Conservation (phyloP, 352 stramenopile genomes). For the Phytophthora ohioensis region DNA sequence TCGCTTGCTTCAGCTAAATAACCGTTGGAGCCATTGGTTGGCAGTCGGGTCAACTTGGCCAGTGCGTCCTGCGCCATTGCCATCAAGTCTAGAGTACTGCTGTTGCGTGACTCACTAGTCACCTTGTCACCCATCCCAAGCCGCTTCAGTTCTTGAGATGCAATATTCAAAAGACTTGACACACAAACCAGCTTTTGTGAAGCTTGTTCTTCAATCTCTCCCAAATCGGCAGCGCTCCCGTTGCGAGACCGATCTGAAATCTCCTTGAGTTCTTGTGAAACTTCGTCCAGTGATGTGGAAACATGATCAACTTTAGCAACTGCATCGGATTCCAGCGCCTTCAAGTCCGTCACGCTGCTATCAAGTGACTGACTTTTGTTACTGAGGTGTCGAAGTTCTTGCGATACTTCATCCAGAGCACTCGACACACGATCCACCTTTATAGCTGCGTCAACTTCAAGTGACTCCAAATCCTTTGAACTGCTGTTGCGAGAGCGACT, state of each 20-base stretch:
- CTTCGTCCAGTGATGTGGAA: constrained; percentile 47
- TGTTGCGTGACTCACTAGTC: constrained; percentile 15
- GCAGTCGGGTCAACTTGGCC: constrained; percentile 19
- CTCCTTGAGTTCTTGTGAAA: constrained; percentile 44
- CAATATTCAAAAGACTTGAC: constrained; percentile 46
- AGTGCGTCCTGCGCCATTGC: constrained; percentile 35
- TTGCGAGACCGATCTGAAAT: constrained; percentile 36
- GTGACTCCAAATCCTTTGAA: constrained; percentile 24
- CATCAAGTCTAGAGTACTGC: constrained; percentile 30
- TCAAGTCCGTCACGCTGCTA: constrained; percentile 23
- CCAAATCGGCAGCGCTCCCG: constrained; percentile 18
- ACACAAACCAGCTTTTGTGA: constrained; percentile 36
- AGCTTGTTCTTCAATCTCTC: constrained; percentile 26
- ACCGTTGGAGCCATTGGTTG: constrained; percentile 12
- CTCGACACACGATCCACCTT: constrained; percentile 31
- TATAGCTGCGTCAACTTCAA: constrained; percentile 20
- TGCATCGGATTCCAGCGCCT: constrained; percentile 21
- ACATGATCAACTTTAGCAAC: constrained; percentile 25
- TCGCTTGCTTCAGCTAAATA: constrained; percentile 12
- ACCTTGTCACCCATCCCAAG: constrained; percentile 45
- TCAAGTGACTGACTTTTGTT: constrained; percentile 24
- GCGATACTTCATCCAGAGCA: constrained; percentile 49
- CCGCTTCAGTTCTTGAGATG: constrained; percentile 51
- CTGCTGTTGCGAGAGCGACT: constrained; percentile 31
- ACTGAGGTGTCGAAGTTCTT: constrained; percentile 50